Evolutionary conservation across 2,329 filamentous ascomycete species (phyloP), one percentile per base, ranked within the genome.

Genomic region (Penicillium sp.): DNA sequence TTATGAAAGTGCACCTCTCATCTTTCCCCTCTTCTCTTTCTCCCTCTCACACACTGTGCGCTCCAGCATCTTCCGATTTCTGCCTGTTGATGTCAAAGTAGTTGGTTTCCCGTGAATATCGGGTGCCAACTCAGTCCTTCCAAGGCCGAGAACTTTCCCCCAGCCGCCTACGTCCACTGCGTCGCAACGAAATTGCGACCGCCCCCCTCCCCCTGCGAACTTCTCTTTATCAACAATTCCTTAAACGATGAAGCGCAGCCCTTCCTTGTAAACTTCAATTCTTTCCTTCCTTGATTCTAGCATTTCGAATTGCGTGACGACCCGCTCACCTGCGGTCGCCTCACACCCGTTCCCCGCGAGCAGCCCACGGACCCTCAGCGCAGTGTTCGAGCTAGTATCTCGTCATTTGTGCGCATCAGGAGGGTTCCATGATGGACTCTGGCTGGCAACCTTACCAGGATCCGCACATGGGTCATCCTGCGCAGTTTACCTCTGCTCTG

Each of bases 381-480:
- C 66, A 65, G 64, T 64, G 61, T 60, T 61, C 60, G 57, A 39
- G 44, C 49, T 55, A 44, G 60, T 58, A 56, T 58, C 58, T 61
- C 57, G 36, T 46, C 43, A 45, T 55, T 56, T 50, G 57, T 45
- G 45, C 18, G 24, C 39, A 49, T 52, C 53, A 55, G 61, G 60
- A 65, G 40, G 38, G 8, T 40, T 42, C 9, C 22, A 56, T 34
- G 38, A 64, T 84, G 82, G 81, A 83, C 77, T 77, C 70, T 46
- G 73, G 87, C 79, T 89, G 86, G 86, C 84, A 86, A 77, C 73
- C 81, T 60, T 90, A 89, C 75, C 77, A 82, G 72, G 86, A 89
- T 74, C 78, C 71, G 61, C 64, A 85, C 71, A 74, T 81, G 67
- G 81, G 80, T 69, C 81, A 82, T 71, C 80, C 86, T 68, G 81